Percentiles rank a stretch among this genome's conserved stretches.
Evolutionary conservation across 768 basidiomycete species (phyloP).

Genomic region (Cystobasidium tubakii): DNA sequence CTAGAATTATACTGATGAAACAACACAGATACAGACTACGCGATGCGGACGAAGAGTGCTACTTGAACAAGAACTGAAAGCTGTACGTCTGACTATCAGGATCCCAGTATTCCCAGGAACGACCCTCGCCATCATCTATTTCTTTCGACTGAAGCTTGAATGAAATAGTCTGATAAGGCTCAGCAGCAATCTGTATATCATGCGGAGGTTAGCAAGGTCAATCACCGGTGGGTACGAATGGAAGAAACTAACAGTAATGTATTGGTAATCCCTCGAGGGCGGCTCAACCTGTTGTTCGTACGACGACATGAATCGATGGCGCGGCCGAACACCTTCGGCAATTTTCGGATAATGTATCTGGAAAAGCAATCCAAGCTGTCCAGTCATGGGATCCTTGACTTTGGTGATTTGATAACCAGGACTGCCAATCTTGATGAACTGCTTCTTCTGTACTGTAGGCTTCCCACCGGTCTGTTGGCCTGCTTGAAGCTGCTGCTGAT

Average conservation of each 20-base stretch:
- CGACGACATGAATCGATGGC: slow-evolving; percentile 89
- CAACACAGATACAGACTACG: not conserved
- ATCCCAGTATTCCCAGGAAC: slow-evolving; percentile 92
- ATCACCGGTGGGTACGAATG: no score
- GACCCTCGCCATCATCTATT: slow-evolving; percentile 55
- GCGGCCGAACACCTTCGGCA: slow-evolving; percentile 72
- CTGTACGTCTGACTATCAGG: slow-evolving; percentile 92
- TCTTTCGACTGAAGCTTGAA: slow-evolving; percentile 96
- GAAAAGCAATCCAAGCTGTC: slow-evolving; percentile 94
- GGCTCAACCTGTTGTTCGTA: slow-evolving; percentile 95
- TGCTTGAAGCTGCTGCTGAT: slow-evolving; percentile 59
- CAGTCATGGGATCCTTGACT: slow-evolving; percentile 70
- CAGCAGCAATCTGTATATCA: slow-evolving; percentile 76
- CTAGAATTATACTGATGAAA: no score
- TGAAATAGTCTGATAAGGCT: slow-evolving; percentile 98
- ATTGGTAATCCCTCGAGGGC: slow-evolving; percentile 93
- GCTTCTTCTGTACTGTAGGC: slow-evolving; percentile 71
- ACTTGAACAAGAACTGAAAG: slow-evolving; percentile 8
- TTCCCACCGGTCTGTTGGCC: slow-evolving; percentile 37
- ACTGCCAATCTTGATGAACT: slow-evolving; percentile 93
- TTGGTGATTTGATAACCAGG: slow-evolving; percentile 95
- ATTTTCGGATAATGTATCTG: slow-evolving; percentile 71
- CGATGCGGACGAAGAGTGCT: not conserved
- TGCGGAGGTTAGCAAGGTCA: not conserved
- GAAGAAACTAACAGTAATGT: slow-evolving; percentile 82